Conservation (phyloP, 2,329 filamentous ascomycete genomes). For the Neocucurbitaria cava region DNA sequence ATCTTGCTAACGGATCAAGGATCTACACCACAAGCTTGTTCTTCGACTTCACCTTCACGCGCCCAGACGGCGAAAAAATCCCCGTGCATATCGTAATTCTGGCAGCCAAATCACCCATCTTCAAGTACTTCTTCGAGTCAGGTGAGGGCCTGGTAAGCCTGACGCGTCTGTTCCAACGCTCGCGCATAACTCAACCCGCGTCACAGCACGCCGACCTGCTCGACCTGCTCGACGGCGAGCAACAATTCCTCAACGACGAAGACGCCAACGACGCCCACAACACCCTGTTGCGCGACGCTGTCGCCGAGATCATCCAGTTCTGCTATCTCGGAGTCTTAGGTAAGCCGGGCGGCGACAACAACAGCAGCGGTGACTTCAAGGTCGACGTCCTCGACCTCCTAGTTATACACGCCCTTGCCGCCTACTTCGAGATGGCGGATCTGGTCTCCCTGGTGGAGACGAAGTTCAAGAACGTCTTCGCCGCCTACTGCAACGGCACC, state of each 20-base stretch:
- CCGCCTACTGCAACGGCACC: not conserved
- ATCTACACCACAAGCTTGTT: not conserved
- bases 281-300: not conserved
- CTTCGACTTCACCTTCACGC: conserved; percentile 3
- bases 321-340: not conserved
- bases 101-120: not conserved
- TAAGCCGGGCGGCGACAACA: not conserved
- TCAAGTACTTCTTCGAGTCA: not conserved
- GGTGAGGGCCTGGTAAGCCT: not conserved
- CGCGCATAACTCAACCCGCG: too few relatives aligned
- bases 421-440: not conserved
- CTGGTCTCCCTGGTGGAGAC: not conserved
- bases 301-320: not conserved
- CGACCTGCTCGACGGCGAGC: not conserved
- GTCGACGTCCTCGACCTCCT: not conserved
- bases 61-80: not conserved
- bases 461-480: not conserved
- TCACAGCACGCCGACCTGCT: not conserved
- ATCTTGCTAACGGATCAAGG: not conserved
- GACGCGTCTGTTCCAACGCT: not conserved
- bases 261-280: not conserved
- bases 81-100: not conserved
- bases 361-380: not conserved
- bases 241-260: not conserved
- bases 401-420: not conserved